Conservation (phyloP, 768 basidiomycete species). For the Podaxis sp. region DNA sequence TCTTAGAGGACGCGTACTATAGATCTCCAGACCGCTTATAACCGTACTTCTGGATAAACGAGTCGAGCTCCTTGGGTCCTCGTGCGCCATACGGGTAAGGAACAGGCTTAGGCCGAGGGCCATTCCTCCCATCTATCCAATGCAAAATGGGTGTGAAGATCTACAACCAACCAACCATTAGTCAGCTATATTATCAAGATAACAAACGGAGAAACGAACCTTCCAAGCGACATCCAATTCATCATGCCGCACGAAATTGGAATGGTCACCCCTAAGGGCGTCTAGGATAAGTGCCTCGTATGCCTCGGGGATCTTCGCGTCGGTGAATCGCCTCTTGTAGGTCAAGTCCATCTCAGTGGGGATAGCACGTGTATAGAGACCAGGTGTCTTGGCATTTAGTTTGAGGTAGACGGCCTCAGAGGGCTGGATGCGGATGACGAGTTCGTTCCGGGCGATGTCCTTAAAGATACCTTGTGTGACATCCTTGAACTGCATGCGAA, state of each 20-base stretch:
- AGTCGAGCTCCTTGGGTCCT: slow-evolving; percentile 82
- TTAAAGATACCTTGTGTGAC: slow-evolving; percentile 96
- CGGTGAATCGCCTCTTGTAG: slow-evolving; percentile 92
- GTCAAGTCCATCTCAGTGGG: slow-evolving; percentile 98
- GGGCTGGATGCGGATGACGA: slow-evolving; percentile 96
- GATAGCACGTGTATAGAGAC: slow-evolving; percentile 83
- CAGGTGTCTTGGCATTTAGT: slow-evolving; percentile 92
- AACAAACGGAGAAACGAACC: slow-evolving; percentile 38
- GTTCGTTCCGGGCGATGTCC: slow-evolving; percentile 93
- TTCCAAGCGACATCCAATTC: slow-evolving; percentile 98
- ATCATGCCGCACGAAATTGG: slow-evolving; percentile 97
- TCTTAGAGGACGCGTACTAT: slow-evolving; percentile 57
- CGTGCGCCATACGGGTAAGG: slow-evolving; percentile 92
- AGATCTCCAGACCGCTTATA: slow-evolving; percentile 62
- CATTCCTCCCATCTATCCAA: slow-evolving; percentile 86
- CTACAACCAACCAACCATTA: slow-evolving; percentile 30
- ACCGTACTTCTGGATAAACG: slow-evolving; percentile 71
- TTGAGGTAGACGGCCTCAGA: slow-evolving; percentile 97
- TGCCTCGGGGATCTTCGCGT: slow-evolving; percentile 91
- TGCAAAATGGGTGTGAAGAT: slow-evolving; percentile 94
- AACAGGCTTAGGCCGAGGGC: slow-evolving; percentile 63
- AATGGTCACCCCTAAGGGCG: slow-evolving; percentile 96
- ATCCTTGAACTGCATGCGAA: slow-evolving; percentile 97
- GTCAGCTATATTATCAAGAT: neutral
- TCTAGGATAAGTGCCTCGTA: slow-evolving; percentile 96